These are phyloP conservation scores for Talaromyces marneffei DNA, from an alignment of 2,329 filamentous ascomycete genomes.

Conservation along the genomic window DNA sequence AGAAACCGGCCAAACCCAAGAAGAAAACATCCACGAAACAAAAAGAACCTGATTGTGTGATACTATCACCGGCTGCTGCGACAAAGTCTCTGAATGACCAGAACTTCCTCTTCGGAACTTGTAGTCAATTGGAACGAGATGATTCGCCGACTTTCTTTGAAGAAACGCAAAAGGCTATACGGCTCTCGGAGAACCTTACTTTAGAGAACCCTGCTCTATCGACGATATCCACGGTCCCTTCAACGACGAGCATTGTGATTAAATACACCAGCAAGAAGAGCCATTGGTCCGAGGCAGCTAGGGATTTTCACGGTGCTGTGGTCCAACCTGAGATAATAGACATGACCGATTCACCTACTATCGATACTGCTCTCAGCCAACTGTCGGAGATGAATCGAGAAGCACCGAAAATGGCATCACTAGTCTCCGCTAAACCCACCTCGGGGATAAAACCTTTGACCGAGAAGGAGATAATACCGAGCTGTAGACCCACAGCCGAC, in stretches of 20 bases:
- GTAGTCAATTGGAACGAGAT: constrained; percentile 70
- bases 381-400: constrained; percentile 12
- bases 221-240: not conserved
- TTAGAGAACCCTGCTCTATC: not conserved
- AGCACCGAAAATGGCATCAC: constrained; percentile 16
- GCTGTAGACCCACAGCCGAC: not conserved
- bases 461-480: not conserved
- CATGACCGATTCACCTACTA: constrained; percentile 42
- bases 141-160: constrained; percentile 58
- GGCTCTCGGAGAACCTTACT: constrained; percentile 25
- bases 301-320: constrained; percentile 60
- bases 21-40: constrained; percentile 16
- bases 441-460: not conserved
- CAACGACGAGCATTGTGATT: constrained; percentile 17
- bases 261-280: constrained; percentile 33
- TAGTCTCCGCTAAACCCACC: not conserved
- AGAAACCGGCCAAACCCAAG: constrained; percentile 16
- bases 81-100: constrained; percentile 61
- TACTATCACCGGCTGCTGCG: constrained; percentile 66
- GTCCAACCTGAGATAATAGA: constrained; percentile 60
- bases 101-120: constrained; percentile 78
- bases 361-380: not conserved
- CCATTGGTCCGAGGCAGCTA: constrained; percentile 66
- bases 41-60: constrained; percentile 44
- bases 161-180: constrained; percentile 28